Evolutionary conservation across 768 basidiomycete genomes (phyloP), one percentile per base, ranked within the genome.

Genomic region (Phanerochaete carnosa): DNA sequence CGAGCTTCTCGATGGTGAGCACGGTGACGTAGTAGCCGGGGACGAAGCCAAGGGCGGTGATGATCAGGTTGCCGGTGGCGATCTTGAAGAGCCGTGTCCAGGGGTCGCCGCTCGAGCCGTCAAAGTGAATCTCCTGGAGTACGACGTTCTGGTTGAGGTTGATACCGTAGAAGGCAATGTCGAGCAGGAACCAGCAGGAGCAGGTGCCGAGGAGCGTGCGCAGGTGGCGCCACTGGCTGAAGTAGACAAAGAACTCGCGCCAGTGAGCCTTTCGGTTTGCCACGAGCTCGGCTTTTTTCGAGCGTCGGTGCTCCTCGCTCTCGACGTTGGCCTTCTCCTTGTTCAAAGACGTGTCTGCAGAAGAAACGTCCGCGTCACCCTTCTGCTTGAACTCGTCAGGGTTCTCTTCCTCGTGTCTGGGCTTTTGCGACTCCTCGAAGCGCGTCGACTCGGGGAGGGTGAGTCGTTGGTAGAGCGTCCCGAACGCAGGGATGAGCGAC

Each of bases 161-260:
- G 75, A 92, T 87, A 2, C 90, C 90, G 71, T 90, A 90, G 72
- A 90, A 90, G 82, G 89, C 86, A 32, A 91, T 80, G 64, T 91
- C 90, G 33, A 91, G 78, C 25, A 92, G 68, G 76, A 92, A 90
- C 91, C 91, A 92, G 63, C 83, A 87, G 45, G 70, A 30, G 58
- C 80, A 82, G 0, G 90, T 92, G 12, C 86, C 90, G 47, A 92
- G 75, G 13, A 93, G 75, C 23, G 86, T 70, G 66, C 86, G 88
- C 2, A 78, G 75, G 58, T 92, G 88, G 6, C 82, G 75, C 88
- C 88, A 90, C 68, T 90, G 81, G 5, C 82, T 83, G 69, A 92
- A 88, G 73, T 93, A 92, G 0, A 59, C 57, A 50, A 84, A 15
- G 69, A 89, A 90, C 55, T 90, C 90, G 43, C 60, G 68, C 55